phyloP scores from a whole-genome alignment of 257 asterid genomes.

The Forsythia suspensa region DNA sequence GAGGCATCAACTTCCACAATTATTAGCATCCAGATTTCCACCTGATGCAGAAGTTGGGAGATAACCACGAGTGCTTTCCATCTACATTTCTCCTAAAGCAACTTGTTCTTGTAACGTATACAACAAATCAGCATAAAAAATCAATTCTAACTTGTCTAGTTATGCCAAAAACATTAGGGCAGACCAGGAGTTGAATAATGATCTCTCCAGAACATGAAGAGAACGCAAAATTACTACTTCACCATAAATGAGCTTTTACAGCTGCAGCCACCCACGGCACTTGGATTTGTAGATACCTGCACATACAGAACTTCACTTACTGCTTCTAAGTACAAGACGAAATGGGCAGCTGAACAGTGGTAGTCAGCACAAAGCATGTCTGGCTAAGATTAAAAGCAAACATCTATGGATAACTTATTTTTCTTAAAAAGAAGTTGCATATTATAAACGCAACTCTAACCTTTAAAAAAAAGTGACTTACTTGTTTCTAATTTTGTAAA shows the following conservation, averaged over 20 bases:
- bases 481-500: not conserved
- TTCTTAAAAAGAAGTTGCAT: not conserved
- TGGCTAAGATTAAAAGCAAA: not conserved
- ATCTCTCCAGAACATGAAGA: constrained; percentile 6
- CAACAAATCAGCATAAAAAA: constrained; percentile 28
- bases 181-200: constrained; percentile 5
- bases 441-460: not conserved
- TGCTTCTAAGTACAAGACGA: constrained; percentile 3
- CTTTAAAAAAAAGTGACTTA: not conserved
- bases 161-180: not conserved
- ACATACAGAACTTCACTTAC: constrained; percentile 2
- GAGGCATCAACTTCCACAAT: no score
- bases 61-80: not conserved
- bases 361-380: not conserved
- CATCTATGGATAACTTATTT: not conserved
- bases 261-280: constrained; percentile 97
- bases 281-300: constrained; percentile 89
- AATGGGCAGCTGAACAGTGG: not conserved
- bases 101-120: constrained; percentile 18
- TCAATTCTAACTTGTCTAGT: constrained; percentile 19
- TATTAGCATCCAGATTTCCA: not conserved
- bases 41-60: not conserved
- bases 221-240: constrained; percentile 29
- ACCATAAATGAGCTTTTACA: constrained; percentile 90
- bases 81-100: not conserved